phyloP scores from a whole-genome alignment of 2,329 filamentous ascomycete genomes.

The Calonectria naviculata region DNA sequence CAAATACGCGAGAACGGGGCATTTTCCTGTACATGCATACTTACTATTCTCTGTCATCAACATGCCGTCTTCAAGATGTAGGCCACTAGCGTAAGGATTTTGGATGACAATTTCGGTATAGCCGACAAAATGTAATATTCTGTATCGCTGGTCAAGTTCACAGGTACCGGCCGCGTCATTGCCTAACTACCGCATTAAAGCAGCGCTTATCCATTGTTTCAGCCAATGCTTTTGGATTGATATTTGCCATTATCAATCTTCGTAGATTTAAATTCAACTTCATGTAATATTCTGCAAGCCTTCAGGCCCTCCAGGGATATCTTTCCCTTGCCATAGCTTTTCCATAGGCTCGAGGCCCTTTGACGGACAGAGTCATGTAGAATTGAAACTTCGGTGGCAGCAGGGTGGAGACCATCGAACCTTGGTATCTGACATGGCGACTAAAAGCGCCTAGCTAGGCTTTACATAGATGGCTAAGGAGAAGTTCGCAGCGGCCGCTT shows the following conservation, averaged over 20 bases:
- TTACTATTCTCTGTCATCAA: not conserved
- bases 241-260: too few relatives aligned
- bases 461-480: not conserved
- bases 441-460: not conserved
- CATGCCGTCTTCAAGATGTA: not conserved
- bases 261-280: too few relatives aligned
- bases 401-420: too few relatives aligned
- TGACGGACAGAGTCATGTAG: not conserved
- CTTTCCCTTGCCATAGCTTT: not conserved
- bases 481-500: not conserved
- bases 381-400: too few relatives aligned
- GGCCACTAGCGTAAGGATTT: not conserved
- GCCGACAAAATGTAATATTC: not conserved
- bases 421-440: not conserved
- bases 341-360: not conserved
- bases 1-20: not conserved
- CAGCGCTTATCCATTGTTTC: too few relatives aligned
- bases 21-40: not conserved
- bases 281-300: too few relatives aligned
- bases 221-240: too few relatives aligned
- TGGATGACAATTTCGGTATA: not conserved
- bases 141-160: too few relatives aligned
- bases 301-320: not conserved
- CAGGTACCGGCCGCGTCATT: too few relatives aligned
- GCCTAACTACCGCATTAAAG: too few relatives aligned